Conservation (phyloP, 2,329 filamentous ascomycete species). For the Claviceps sp. region DNA sequence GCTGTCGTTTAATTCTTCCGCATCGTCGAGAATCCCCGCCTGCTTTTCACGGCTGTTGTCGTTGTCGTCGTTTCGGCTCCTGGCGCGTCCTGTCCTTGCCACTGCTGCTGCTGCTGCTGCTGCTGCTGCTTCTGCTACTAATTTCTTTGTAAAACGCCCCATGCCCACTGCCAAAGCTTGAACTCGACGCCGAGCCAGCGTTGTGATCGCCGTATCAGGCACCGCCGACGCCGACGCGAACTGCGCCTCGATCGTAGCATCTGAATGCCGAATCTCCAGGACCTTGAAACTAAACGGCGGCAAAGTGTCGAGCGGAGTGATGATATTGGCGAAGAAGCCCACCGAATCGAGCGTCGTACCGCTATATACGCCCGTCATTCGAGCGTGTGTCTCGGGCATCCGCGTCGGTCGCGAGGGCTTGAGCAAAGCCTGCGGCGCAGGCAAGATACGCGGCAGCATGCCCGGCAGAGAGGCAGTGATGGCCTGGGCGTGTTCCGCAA, state of each 20-base stretch:
- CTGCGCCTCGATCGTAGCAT: slow-evolving; percentile 6
- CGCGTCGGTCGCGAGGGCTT: slow-evolving; percentile 40
- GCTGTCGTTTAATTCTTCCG: neutral
- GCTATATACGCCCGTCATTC: slow-evolving; percentile 44
- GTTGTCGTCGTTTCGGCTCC: neutral
- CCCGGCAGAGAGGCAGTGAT: slow-evolving; percentile 45
- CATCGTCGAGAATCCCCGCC: neutral
- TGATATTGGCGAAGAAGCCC: slow-evolving; percentile 49
- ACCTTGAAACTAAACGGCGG: slow-evolving; percentile 34
- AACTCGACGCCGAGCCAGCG: too few relatives aligned
- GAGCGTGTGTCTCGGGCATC: slow-evolving; percentile 40
- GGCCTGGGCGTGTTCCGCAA: slow-evolving; percentile 43
- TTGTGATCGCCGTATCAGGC: too few relatives aligned
- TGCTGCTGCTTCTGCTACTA: neutral
- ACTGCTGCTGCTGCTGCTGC: neutral
- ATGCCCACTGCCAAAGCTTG: neutral
- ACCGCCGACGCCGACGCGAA: too few relatives aligned
- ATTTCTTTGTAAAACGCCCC: neutral
- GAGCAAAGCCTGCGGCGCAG: slow-evolving; percentile 49
- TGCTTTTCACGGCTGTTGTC: neutral
- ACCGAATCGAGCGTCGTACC: slow-evolving; percentile 40
- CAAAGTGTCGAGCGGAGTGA: slow-evolving; percentile 39
- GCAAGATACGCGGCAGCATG: slow-evolving; percentile 45
- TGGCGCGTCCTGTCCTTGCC: neutral
- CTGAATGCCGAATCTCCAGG: slow-evolving; percentile 32